These are phyloP conservation scores for Schwanniomyces occidentalis DNA, from an alignment of 805 yeast genomes.

Conservation along the genomic window DNA sequence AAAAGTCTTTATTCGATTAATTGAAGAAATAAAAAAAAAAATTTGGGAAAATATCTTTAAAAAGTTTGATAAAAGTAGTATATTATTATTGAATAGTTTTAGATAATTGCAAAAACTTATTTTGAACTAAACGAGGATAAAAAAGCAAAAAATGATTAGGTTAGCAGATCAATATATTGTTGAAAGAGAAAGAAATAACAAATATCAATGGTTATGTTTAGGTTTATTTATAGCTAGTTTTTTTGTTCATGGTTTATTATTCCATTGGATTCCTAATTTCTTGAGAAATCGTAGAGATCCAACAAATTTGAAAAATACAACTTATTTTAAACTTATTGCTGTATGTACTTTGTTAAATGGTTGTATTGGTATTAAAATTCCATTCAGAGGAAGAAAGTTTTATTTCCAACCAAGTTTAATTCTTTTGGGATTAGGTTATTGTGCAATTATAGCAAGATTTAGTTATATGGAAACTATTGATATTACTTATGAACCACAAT, in stretches of 20 bases:
- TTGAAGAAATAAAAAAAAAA: not conserved
- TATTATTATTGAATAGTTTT: not conserved
- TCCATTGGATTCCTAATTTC: conserved; percentile 41
- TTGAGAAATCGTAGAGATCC: conserved; percentile 25
- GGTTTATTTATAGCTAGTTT: conserved; percentile 25
- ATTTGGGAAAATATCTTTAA: not conserved
- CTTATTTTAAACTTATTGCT: conserved; percentile 27
- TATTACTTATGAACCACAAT: conserved; percentile 37
- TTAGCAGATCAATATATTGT: conserved; percentile 41
- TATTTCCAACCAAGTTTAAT: conserved; percentile 45
- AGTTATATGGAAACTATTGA: conserved; percentile 34
- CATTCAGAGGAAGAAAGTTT: conserved; percentile 14
- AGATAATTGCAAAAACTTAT: not conserved
- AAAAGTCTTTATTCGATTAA: not conserved
- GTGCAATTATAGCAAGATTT: conserved; percentile 30
- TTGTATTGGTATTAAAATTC: conserved; percentile 23
- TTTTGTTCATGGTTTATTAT: conserved; percentile 39
- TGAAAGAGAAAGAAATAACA: conserved; percentile 36
- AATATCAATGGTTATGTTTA: conserved; percentile 37
- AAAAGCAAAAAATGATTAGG: conserved; percentile 32
- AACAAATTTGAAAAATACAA: conserved; percentile 12
- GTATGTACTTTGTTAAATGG: conserved; percentile 28
- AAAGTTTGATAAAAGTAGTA: not conserved
- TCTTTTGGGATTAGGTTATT: conserved; percentile 24
- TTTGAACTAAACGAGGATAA: not conserved